Percentiles rank a stretch among this genome's conserved stretches.
These are phyloP conservation scores for Nicotiana knightiana DNA, from an alignment of 257 asterid species.

Conservation along the genomic window DNA sequence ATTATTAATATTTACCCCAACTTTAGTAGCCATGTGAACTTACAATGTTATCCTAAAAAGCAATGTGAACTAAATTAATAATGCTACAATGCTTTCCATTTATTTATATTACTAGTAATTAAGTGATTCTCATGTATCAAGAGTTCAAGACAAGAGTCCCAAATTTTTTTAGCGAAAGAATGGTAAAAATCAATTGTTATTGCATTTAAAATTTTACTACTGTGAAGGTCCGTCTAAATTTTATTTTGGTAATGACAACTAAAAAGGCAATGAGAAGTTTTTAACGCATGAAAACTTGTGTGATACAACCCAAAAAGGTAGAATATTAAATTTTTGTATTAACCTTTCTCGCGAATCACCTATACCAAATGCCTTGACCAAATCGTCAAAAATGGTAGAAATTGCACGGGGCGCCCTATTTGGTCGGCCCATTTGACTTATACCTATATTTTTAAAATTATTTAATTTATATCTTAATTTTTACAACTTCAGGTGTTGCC, in stretches of 20 bases:
- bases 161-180: neutral
- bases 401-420: no score
- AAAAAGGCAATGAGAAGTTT: neutral
- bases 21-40: neutral
- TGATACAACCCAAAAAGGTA: neutral
- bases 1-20: neutral
- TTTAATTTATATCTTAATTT: no score
- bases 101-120: no score
- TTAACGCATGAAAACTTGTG: neutral
- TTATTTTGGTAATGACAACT: neutral
- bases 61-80: neutral
- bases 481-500: no score
- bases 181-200: neutral
- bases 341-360: neutral
- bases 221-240: neutral
- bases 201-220: neutral
- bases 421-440: no score
- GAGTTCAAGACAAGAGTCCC: neutral
- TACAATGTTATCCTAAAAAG: neutral
- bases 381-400: no score
- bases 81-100: neutral
- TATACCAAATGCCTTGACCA: no score
- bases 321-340: no score
- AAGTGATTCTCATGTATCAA: neutral
- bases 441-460: no score